A percentile compares a stretch with the other conserved stretches of the same genome.
Conservation (phyloP, 306 rosid genomes). For the Biancaea sappan region DNA sequence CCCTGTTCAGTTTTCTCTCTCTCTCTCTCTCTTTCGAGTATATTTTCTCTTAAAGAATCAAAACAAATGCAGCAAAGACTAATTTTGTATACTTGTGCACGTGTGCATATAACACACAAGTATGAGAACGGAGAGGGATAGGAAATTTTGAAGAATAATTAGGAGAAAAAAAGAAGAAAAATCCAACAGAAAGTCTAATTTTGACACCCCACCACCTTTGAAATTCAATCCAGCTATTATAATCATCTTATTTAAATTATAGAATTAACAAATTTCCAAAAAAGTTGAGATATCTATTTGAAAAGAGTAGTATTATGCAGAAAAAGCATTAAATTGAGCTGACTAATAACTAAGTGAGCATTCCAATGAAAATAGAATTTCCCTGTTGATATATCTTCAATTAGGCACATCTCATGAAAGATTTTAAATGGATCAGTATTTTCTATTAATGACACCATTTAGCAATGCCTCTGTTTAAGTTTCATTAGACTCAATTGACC, state of each 20-base stretch:
- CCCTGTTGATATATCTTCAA: conserved; percentile 1
- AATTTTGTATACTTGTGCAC: not conserved
- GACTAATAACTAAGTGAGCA: not conserved
- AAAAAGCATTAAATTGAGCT: conserved; percentile 2
- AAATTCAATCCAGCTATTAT: conserved; percentile 25
- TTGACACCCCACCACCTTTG: conserved; percentile 12
- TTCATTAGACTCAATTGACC: conserved; percentile 15
- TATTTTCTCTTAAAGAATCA: no score
- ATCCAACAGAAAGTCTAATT: conserved; percentile 12
- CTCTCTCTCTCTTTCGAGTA: no score
- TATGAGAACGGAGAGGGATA: conserved; percentile 1
- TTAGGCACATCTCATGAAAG: conserved; percentile 13
- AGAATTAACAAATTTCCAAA: conserved; percentile 6
- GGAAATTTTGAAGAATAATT: not conserved
- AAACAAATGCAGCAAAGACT: not conserved
- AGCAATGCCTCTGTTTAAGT: conserved; percentile 21
- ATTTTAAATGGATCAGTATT: not conserved
- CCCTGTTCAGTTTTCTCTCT: no score
- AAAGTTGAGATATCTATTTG: not conserved
- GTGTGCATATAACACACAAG: no score
- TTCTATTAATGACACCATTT: not conserved
- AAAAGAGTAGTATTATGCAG: not conserved
- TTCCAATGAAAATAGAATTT: conserved; percentile 10
- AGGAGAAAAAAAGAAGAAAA: no score
- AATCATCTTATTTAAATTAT: not conserved